These are phyloP conservation scores for Talaromyces sp. DNA, from an alignment of 2,329 filamentous ascomycete genomes.

Conservation along the genomic window DNA sequence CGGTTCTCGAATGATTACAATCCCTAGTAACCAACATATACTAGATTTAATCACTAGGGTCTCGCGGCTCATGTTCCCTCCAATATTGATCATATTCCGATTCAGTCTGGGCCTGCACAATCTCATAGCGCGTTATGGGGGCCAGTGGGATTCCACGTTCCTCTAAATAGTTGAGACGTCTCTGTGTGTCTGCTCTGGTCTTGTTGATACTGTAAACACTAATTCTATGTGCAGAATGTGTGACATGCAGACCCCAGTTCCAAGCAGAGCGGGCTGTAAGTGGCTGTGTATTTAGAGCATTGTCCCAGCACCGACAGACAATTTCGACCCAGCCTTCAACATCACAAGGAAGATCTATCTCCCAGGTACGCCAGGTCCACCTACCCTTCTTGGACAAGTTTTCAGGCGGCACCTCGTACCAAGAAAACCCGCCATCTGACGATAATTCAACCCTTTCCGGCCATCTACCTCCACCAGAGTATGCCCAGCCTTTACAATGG, in stretches of 20 bases:
- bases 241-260: conserved; percentile 42
- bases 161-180: conserved; percentile 26
- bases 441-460: conserved; percentile 61
- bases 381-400: conserved; percentile 60
- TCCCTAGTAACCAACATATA: no score
- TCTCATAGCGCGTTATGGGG: conserved; percentile 29
- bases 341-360: conserved; percentile 58
- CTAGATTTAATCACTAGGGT: conserved; percentile 1
- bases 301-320: conserved; percentile 58
- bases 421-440: conserved; percentile 58
- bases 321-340: conserved; percentile 60
- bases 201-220: conserved; percentile 36
- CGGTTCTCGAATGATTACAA: no score
- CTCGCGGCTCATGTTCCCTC: conserved; percentile 25
- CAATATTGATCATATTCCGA: conserved; percentile 30
- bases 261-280: conserved; percentile 51
- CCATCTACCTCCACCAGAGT: conserved; percentile 56
- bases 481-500: conserved; percentile 54
- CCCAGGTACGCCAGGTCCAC: conserved; percentile 63
- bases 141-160: conserved; percentile 26
- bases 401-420: conserved; percentile 59
- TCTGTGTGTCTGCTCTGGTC: conserved; percentile 20
- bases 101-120: conserved; percentile 22
- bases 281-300: conserved; percentile 58
- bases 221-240: conserved; percentile 34